Conservation (phyloP, 148 eudicot genomes). For the Bassia scoparia region DNA sequence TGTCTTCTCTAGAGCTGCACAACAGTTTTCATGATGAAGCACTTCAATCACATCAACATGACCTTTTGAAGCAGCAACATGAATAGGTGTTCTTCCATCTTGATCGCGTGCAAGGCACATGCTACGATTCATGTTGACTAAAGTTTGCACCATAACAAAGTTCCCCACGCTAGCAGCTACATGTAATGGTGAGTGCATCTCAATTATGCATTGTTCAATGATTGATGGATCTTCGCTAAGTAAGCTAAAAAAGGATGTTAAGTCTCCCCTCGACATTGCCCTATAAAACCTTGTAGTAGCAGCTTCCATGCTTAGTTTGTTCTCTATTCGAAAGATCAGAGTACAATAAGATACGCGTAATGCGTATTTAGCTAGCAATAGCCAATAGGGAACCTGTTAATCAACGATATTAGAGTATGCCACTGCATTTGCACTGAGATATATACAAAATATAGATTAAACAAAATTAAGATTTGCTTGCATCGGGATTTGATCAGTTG, state of each 20-base stretch:
- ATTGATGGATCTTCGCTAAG: constrained; percentile 29
- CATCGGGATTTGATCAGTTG: no score
- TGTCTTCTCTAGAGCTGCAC: constrained; percentile 21
- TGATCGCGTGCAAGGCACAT: constrained; percentile 31
- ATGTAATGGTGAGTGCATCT: neutral
- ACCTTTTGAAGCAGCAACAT: constrained; percentile 33
- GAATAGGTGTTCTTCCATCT: constrained; percentile 36
- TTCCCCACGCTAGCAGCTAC: neutral
- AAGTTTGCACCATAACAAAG: constrained; percentile 21
- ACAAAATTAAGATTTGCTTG: no score
- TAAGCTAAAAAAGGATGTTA: constrained; percentile 8
- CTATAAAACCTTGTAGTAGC: no score
- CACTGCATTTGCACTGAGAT: no score
- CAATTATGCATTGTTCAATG: constrained; percentile 26
- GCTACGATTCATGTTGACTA: constrained; percentile 1
- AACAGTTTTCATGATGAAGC: constrained; percentile 11
- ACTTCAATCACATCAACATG: constrained; percentile 20
- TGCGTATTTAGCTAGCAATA: no score
- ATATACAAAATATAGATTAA: no score
- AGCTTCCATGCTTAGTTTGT: no score
- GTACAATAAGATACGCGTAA: no score
- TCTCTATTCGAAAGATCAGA: no score
- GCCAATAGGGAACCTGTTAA: no score
- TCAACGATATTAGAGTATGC: no score
- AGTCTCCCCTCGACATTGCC: constrained; percentile 15